Evolutionary conservation across 139 green algal genomes (phyloP), one percentile per base, ranked within the genome.

Genomic region (Trebouxia sp.): DNA sequence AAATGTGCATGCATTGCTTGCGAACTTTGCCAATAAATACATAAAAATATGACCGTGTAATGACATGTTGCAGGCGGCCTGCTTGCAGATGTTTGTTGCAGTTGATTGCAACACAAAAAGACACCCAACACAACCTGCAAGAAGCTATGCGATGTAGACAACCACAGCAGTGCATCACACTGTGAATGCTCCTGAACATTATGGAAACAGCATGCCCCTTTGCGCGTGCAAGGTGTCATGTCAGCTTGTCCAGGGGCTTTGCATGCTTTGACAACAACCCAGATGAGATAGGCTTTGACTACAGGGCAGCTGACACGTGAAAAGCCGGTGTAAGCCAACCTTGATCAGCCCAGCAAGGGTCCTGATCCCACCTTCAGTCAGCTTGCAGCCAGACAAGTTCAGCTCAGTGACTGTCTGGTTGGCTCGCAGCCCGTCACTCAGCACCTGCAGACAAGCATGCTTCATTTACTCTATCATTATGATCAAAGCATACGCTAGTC

Each of bases 341-440:
- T 77, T 51, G 39, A 77, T 51, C 12, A 77, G 53, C 14, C 69
- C 37, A 9, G 69, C 69, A 22, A 77, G 28, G 22, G 55, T 41
- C 9, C 39, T 77, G 42, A 38, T 24, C 8, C 41, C 69, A 22
- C n/a, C 69, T 11, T 77, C 69, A 20, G 20, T 77, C 28, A 77
- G 8, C 42, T 55, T 77, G 69, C 69, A 77, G 8, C 69, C 69
- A 28, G 1, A 38, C 39, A 77, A 26, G 9, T 56, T 53, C 41
- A 77, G 69, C 69, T 77, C 41, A 26, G 41, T n/a, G 35, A 77
- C 24, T 3, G 41, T 77, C 22, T 77, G 69, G n/a, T 77, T 77
- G 69, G 26, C 39, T 9, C 69, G 69, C n/a, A 77, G 26, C 14
- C 69, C 69, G 10, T 77, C 41, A 56, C 41, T 53, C 1, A 77